Percentiles rank a stretch among this genome's conserved stretches.
Conservation (phyloP, 345 rosid genomes). For the Theobroma cacao region DNA sequence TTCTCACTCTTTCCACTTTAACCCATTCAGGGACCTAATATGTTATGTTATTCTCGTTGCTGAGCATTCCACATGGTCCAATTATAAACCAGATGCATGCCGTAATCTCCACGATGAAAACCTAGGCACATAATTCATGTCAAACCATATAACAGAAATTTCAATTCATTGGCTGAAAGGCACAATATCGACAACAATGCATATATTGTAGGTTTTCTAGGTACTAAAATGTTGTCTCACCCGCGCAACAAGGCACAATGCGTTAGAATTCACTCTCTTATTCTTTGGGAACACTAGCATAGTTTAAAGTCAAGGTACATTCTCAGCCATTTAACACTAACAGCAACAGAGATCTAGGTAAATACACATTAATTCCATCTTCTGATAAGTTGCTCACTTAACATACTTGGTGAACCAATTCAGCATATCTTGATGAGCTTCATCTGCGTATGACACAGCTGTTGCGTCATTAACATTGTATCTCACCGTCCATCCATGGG, state of each 20-base stretch:
- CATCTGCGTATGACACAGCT: slow-evolving; percentile 54
- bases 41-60: not conserved
- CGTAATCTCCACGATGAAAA: not conserved
- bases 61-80: not conserved
- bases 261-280: not conserved
- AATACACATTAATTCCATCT: not conserved
- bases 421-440: slow-evolving; percentile 64
- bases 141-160: not conserved
- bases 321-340: not conserved
- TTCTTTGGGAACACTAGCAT: not conserved
- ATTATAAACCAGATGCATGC: not conserved
- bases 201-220: not conserved
- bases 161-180: not conserved
- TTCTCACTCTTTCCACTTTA: not conserved
- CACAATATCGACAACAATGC: too few relatives aligned
- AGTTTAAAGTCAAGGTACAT: not conserved
- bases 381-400: slow-evolving; percentile 33
- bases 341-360: not conserved
- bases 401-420: slow-evolving; percentile 60
- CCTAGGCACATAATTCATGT: not conserved
- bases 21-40: not conserved
- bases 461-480: slow-evolving; percentile 43
- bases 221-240: not conserved
- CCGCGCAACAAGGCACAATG: not conserved
- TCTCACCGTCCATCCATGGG: slow-evolving; percentile 77